Conservation (phyloP, 2,329 filamentous ascomycete genomes). For the Aspergillus arachidicola region DNA sequence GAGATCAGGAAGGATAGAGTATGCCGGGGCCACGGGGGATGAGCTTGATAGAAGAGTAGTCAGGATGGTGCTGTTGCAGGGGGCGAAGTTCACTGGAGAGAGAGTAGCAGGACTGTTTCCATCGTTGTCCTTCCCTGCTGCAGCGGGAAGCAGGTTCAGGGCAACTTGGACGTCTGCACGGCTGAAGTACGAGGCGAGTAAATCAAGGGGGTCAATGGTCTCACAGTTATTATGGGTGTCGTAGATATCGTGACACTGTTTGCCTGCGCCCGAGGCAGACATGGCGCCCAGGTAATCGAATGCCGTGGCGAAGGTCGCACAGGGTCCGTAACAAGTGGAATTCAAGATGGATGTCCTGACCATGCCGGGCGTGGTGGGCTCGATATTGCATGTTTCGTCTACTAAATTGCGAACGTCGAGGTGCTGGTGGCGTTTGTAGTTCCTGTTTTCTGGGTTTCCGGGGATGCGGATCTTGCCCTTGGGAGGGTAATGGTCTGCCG, state of each 20-base stretch:
- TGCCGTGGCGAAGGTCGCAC: constrained; percentile 40
- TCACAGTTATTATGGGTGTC: constrained; percentile 38
- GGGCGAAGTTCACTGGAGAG: constrained; percentile 17
- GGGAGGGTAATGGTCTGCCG: constrained; percentile 34
- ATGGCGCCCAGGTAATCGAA: constrained; percentile 31
- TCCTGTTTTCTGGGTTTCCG: constrained; percentile 34
- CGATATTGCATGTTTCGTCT: constrained; percentile 25
- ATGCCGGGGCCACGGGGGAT: constrained; percentile 32
- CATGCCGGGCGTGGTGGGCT: constrained; percentile 27
- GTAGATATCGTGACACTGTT: constrained; percentile 37
- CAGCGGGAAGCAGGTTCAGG: constrained; percentile 28
- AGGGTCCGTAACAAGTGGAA: constrained; percentile 38
- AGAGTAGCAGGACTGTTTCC: neutral
- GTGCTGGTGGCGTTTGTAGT: constrained; percentile 25
- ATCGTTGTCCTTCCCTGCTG: neutral
- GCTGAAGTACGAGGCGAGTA: constrained; percentile 36
- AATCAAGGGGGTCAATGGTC: constrained; percentile 24
- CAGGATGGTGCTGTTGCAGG: constrained; percentile 37
- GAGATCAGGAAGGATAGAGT: constrained; percentile 35
- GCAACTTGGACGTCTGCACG: constrained; percentile 37
- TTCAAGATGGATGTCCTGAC: constrained; percentile 36
- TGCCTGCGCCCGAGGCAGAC: constrained; percentile 13
- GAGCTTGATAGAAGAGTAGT: constrained; percentile 23
- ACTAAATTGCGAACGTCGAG: constrained; percentile 18
- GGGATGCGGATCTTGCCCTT: constrained; percentile 33